Conservation (phyloP, 805 yeast genomes). For the Metschnikowia chrysomelidarum region DNA sequence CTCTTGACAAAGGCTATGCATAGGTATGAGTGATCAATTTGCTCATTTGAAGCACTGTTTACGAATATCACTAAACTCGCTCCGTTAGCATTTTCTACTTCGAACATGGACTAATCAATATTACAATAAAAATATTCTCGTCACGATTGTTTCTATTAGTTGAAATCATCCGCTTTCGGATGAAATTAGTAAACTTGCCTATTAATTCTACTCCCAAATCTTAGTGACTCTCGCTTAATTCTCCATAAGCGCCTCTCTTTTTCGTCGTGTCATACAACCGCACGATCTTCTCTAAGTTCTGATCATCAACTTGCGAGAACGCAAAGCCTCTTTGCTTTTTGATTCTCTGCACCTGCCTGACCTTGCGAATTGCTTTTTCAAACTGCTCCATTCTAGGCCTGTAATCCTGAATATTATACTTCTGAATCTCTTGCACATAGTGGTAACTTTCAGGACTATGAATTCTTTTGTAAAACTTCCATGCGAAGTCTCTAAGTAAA, state of each 20-base stretch:
- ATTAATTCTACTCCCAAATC: background rate
- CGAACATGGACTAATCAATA: too few relatives aligned
- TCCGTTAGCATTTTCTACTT: too few relatives aligned
- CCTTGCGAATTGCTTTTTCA: conserved; percentile 95
- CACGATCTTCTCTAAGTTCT: conserved; percentile 87
- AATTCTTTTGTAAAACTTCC: conserved; percentile 94
- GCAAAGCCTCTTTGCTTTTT: conserved; percentile 98
- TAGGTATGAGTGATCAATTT: too few relatives aligned
- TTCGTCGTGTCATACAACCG: conserved; percentile 95
- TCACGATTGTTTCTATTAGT: too few relatives aligned
- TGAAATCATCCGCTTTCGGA: too few relatives aligned
- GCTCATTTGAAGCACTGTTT: too few relatives aligned
- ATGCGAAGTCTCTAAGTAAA: conserved; percentile 79
- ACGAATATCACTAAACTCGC: too few relatives aligned
- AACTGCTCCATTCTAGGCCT: conserved; percentile 96
- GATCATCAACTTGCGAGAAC: conserved; percentile 87
- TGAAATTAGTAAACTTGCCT: background rate
- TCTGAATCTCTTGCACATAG: conserved; percentile 94
- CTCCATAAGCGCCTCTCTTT: conserved; percentile 71
- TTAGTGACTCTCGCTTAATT: conserved; percentile 29
- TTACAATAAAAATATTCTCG: too few relatives aligned
- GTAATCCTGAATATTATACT: conserved; percentile 87
- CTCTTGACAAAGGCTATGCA: too few relatives aligned
- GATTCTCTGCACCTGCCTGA: conserved; percentile 97
- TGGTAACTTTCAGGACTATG: conserved; percentile 91